Conservation (phyloP, 441 rosid species). For the Adansonia grandidieri region DNA sequence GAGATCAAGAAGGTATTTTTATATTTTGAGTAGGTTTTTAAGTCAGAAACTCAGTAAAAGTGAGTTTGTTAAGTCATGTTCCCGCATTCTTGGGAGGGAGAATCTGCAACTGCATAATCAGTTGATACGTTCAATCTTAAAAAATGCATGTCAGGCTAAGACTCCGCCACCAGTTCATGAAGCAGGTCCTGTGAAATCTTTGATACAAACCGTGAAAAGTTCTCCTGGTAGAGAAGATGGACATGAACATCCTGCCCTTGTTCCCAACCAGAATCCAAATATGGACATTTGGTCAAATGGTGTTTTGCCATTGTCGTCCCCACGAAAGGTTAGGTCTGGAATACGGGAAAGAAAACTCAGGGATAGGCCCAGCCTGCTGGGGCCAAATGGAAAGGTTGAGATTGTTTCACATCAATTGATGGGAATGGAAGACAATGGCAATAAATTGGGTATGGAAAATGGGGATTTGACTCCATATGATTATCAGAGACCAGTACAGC, state of each 20-base stretch:
- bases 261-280: slow-evolving; percentile 60
- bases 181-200: slow-evolving; percentile 51
- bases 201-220: slow-evolving; percentile 43
- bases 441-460: slow-evolving; percentile 54
- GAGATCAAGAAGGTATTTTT: slow-evolving; percentile 72
- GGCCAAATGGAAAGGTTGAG: slow-evolving; percentile 81
- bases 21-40: slow-evolving; percentile 67
- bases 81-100: slow-evolving; percentile 76
- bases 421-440: slow-evolving; percentile 49
- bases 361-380: slow-evolving; percentile 80
- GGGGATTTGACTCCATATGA: slow-evolving; percentile 64
- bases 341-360: slow-evolving; percentile 61
- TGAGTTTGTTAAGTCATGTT: slow-evolving; percentile 78
- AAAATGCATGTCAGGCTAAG: slow-evolving; percentile 74
- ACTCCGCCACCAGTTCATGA: slow-evolving; percentile 57
- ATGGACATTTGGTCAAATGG: slow-evolving; percentile 72
- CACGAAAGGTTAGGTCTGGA: slow-evolving; percentile 68
- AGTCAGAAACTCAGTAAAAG: slow-evolving; percentile 76
- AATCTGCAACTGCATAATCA: slow-evolving; percentile 85
- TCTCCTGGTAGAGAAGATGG: slow-evolving; percentile 57
- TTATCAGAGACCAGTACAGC: slow-evolving; percentile 63
- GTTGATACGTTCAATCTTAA: slow-evolving; percentile 72
- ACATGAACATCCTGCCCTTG: slow-evolving; percentile 54
- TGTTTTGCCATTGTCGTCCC: slow-evolving; percentile 65
- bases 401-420: slow-evolving; percentile 46